These are phyloP conservation scores for Pichia sp. DNA, from an alignment of 1,139 yeast genomes.

Conservation along the genomic window DNA sequence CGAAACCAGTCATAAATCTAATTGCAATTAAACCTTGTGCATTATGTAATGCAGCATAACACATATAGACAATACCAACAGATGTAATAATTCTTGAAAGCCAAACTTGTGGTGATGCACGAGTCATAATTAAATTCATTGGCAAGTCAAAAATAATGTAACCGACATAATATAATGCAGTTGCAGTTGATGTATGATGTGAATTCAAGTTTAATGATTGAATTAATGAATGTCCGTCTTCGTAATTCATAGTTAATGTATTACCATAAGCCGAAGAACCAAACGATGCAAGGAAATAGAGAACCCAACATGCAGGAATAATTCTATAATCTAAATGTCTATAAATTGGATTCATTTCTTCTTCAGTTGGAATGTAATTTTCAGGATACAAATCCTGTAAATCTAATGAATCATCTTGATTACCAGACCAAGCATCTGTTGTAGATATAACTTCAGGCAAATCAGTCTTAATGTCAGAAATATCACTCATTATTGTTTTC, in stretches of 20 bases:
- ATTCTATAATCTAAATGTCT: slow-evolving; percentile 62
- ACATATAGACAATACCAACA: slow-evolving; percentile 71
- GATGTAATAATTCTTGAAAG: slow-evolving; percentile 68
- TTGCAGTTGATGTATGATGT: slow-evolving; percentile 64
- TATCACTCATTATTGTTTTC: neutral
- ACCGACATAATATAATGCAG: slow-evolving; percentile 78
- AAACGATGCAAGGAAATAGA: slow-evolving; percentile 74
- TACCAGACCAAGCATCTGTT: neutral
- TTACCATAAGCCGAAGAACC: slow-evolving; percentile 75
- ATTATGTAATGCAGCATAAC: slow-evolving; percentile 54
- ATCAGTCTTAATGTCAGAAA: neutral
- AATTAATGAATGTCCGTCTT: slow-evolving; percentile 54
- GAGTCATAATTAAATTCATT: slow-evolving; percentile 82
- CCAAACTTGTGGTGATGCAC: slow-evolving; percentile 80
- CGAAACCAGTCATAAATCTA: slow-evolving; percentile 69
- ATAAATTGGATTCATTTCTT: slow-evolving; percentile 53
- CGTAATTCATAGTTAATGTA: slow-evolving; percentile 72
- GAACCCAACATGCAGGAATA: slow-evolving; percentile 77
- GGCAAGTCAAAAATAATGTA: slow-evolving; percentile 81
- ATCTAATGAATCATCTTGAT: neutral
- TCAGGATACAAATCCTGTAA: slow-evolving; percentile 12
- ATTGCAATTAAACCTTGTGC: slow-evolving; percentile 61
- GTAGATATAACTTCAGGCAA: no score
- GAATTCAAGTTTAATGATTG: slow-evolving; percentile 47
- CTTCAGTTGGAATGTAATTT: slow-evolving; percentile 22